Percentiles rank a stretch among this genome's conserved stretches.
phyloP scores from a whole-genome alignment of 768 basidiomycete species.

The Boletus bicolor region DNA sequence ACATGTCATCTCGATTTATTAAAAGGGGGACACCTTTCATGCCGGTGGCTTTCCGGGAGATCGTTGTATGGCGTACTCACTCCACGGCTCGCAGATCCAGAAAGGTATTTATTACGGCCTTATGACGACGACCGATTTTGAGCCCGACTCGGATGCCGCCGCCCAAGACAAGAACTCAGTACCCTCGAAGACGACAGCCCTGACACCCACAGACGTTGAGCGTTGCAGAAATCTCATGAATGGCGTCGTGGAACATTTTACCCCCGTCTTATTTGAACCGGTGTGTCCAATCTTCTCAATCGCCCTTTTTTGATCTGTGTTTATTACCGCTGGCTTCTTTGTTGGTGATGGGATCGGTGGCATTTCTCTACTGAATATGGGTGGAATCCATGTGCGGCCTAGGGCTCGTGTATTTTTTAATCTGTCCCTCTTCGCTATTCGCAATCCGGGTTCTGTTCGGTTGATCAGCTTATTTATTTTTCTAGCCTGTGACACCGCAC shows the following conservation, averaged over 20 bases:
- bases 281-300: constrained; percentile 22
- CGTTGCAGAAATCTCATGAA: constrained; percentile 51
- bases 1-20: background rate
- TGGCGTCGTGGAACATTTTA: constrained; percentile 61
- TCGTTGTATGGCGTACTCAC: background rate
- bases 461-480: background rate
- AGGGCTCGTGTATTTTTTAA: background rate
- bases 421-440: background rate
- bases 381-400: too few relatives aligned
- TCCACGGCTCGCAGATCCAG: constrained; percentile 41
- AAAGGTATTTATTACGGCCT: constrained; percentile 65
- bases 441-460: background rate
- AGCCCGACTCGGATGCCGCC: constrained; percentile 33
- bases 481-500: constrained; percentile 53
- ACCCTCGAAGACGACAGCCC: constrained; percentile 3
- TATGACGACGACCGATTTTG: constrained; percentile 57
- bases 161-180: constrained; percentile 1
- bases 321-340: background rate
- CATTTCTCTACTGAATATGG: background rate
- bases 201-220: constrained; percentile 34
- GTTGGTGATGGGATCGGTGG: background rate
- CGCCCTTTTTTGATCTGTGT: background rate
- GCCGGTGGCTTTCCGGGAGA: background rate
- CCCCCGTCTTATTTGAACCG: constrained; percentile 69
- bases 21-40: background rate